Conservation (phyloP, 305 asterid genomes). For the Euphrasia arctica region DNA sequence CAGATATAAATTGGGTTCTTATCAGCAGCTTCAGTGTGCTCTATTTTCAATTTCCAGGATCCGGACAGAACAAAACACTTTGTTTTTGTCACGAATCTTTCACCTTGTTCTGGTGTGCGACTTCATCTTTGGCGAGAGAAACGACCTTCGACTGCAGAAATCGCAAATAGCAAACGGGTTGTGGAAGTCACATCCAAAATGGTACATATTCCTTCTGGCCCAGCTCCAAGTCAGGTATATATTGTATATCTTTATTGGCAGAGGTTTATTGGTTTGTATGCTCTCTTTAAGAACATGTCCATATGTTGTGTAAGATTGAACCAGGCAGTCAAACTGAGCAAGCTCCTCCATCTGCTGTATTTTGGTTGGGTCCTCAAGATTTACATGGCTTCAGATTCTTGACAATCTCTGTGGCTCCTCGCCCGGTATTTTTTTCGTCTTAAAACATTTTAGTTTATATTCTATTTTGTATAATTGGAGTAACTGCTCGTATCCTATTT, state of each 20-base stretch:
- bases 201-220: slow-evolving; percentile 96
- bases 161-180: slow-evolving; percentile 41
- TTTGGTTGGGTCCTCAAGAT: slow-evolving; percentile 88
- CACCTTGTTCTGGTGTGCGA: slow-evolving; percentile 93
- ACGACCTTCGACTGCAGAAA: slow-evolving; percentile 47
- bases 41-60: slow-evolving; percentile 51
- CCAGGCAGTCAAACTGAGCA: slow-evolving; percentile 99
- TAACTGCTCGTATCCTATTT: not conserved
- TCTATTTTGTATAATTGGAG: not conserved
- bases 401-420: slow-evolving; percentile 97
- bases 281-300: slow-evolving; percentile 26
- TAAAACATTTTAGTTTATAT: slow-evolving; percentile 16
- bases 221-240: slow-evolving; percentile 99
- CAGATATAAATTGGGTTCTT: no score
- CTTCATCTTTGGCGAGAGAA: slow-evolving; percentile 94
- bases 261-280: slow-evolving; percentile 11
- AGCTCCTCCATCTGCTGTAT: slow-evolving; percentile 94
- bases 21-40: slow-evolving; percentile 20
- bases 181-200: slow-evolving; percentile 88
- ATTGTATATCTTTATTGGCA: slow-evolving; percentile 23
- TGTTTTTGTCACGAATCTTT: slow-evolving; percentile 90
- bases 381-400: slow-evolving; percentile 85
- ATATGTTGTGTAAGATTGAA: slow-evolving; percentile 64
- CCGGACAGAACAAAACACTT: slow-evolving; percentile 68
- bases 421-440: slow-evolving; percentile 56